These are phyloP conservation scores for Hysterangium stoloniferum DNA, from an alignment of 768 basidiomycete species.

Conservation along the genomic window DNA sequence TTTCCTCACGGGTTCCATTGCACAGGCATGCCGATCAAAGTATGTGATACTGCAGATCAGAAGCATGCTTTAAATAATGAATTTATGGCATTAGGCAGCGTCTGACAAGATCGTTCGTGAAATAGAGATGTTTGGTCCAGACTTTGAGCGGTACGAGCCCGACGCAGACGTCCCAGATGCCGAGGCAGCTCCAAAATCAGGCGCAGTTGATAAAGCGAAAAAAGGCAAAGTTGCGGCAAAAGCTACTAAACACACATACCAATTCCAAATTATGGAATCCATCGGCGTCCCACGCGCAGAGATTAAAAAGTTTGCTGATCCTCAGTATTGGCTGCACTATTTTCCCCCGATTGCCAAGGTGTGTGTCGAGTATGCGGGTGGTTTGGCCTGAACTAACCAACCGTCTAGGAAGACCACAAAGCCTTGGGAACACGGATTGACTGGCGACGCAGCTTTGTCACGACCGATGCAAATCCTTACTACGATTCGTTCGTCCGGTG, in stretches of 20 bases:
- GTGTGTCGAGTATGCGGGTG: conserved; percentile 20
- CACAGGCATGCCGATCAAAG: conserved; percentile 99
- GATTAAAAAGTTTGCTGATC: conserved; percentile 95
- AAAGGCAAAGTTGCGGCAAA: conserved; percentile 95
- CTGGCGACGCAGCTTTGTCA: conserved; percentile 92
- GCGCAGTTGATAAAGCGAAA: conserved; percentile 68
- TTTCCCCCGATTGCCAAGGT: conserved; percentile 95
- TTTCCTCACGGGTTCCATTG: conserved; percentile 99
- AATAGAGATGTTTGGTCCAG: conserved; percentile 88
- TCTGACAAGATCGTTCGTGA: conserved; percentile 96
- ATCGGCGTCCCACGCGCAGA: conserved; percentile 82
- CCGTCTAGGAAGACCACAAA: conserved; percentile 57
- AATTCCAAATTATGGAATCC: conserved; percentile 98
- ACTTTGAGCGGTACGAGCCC: conserved; percentile 67
- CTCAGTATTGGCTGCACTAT: conserved; percentile 85
- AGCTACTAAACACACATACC: conserved; percentile 88
- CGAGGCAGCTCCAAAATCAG: conserved; percentile 32
- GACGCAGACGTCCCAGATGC: conserved; percentile 38
- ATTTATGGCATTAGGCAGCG: conserved; percentile 56
- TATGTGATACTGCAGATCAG: conserved; percentile 28
- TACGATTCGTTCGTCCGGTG: conserved; percentile 96
- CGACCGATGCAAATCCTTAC: conserved; percentile 93
- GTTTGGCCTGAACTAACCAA: not conserved
- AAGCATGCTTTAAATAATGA: not conserved
- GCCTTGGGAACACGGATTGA: conserved; percentile 92